Percentiles rank a stretch among this genome's conserved stretches.
Conservation (phyloP, 2,329 filamentous ascomycete genomes). For the Meredithiella fracta region DNA sequence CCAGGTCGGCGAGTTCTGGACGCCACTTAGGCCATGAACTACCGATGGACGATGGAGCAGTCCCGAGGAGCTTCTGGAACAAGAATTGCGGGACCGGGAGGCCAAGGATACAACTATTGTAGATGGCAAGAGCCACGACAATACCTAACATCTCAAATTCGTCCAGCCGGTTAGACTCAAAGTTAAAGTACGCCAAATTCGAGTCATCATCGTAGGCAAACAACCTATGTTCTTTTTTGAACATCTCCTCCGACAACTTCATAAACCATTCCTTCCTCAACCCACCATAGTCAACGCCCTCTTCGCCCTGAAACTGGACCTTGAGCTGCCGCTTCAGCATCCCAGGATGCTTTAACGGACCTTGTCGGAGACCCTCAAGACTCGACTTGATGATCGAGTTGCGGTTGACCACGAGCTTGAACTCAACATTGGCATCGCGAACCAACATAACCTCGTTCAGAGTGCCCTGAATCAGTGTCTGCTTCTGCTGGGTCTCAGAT, state of each 20-base stretch:
- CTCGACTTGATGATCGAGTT: conserved; percentile 84
- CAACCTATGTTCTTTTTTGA: conserved; percentile 81
- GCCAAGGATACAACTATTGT: conserved; percentile 87
- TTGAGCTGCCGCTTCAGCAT: conserved; percentile 19
- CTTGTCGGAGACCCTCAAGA: conserved; percentile 62
- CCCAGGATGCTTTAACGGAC: neutral
- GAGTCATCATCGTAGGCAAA: conserved; percentile 89
- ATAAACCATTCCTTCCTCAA: conserved; percentile 91
- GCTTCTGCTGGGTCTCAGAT: conserved; percentile 28
- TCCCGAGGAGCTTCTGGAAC: conserved; percentile 70
- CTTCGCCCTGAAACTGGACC: conserved; percentile 75
- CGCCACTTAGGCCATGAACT: conserved; percentile 40
- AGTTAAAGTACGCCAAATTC: conserved; percentile 83
- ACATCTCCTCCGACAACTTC: conserved; percentile 72
- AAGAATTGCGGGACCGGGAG: conserved; percentile 76
- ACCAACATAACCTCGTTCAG: neutral
- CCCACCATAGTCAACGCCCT: conserved; percentile 80
- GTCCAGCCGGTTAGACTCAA: conserved; percentile 75
- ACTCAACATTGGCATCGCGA: conserved; percentile 32
- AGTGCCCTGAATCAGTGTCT: neutral
- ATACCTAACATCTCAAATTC: conserved; percentile 85
- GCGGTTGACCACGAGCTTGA: conserved; percentile 60
- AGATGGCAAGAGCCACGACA: conserved; percentile 75
- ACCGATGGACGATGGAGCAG: conserved; percentile 38
- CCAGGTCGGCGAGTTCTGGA: conserved; percentile 58